Conservation (phyloP, 2,329 filamentous ascomycete genomes). For the Venturia aucupariae region DNA sequence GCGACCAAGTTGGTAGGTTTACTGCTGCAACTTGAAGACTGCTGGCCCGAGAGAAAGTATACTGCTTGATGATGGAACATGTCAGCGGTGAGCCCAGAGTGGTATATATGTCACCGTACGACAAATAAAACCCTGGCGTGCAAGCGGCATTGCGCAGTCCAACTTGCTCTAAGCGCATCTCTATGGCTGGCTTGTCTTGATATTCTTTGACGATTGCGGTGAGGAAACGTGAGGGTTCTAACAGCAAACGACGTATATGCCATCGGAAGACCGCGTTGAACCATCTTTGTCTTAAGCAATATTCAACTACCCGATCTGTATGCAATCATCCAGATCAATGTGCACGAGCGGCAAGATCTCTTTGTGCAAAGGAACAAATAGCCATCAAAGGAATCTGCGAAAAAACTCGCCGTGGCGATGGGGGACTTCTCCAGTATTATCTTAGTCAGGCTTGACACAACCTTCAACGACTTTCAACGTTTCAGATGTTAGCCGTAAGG, state of each 20-base stretch:
- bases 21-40: not conserved
- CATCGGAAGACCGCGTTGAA: not conserved
- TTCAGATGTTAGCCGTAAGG: not conserved
- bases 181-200: not conserved
- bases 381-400: not conserved
- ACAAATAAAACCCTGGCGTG: not conserved
- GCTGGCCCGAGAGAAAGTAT: not conserved
- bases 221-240: not conserved
- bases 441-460: not conserved
- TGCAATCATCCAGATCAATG: constrained; percentile 2
- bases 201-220: not conserved
- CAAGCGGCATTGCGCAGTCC: constrained; percentile 1
- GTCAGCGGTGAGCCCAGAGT: not conserved
- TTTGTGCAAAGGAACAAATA: not conserved
- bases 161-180: not conserved
- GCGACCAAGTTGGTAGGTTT: not conserved
- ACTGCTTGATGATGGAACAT: not conserved
- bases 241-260: constrained; percentile 1
- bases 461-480: not conserved
- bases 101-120: not conserved
- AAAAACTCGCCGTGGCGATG: not conserved
- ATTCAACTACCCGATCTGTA: not conserved
- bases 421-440: not conserved
- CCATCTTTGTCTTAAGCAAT: not conserved
- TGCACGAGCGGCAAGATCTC: not conserved